Conservation (phyloP, 768 basidiomycete genomes). For the Russula dissimulans region DNA sequence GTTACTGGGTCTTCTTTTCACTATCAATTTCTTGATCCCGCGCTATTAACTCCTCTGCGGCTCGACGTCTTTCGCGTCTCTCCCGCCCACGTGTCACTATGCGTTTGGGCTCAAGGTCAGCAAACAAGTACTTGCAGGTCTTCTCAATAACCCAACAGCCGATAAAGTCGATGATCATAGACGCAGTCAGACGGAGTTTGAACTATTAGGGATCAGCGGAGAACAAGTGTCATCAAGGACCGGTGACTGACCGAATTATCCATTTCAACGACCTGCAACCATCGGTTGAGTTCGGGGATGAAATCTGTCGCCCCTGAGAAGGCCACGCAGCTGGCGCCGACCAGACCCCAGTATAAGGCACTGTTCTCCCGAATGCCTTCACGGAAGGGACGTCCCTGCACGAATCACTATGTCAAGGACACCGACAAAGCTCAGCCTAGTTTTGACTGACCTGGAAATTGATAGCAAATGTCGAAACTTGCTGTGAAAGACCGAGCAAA, state of each 20-base stretch:
- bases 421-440: background rate
- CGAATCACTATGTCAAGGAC: background rate
- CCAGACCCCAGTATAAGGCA: slow-evolving; percentile 86
- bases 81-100: slow-evolving; percentile 82
- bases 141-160: slow-evolving; percentile 84
- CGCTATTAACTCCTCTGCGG: slow-evolving; percentile 30
- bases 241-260: slow-evolving; percentile 45
- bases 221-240: background rate
- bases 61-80: slow-evolving; percentile 55
- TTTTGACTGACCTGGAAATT: slow-evolving; percentile 71
- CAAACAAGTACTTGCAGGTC: slow-evolving; percentile 78
- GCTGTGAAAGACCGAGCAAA: slow-evolving; percentile 89
- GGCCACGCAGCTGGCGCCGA: slow-evolving; percentile 84
- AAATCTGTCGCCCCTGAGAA: slow-evolving; percentile 92
- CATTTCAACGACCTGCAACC: slow-evolving; percentile 98
- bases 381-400: slow-evolving; percentile 89
- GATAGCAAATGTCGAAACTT: slow-evolving; percentile 97
- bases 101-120: slow-evolving; percentile 74
- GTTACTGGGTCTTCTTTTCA: slow-evolving; percentile 31
- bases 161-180: slow-evolving; percentile 83
- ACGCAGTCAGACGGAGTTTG: slow-evolving; percentile 61
- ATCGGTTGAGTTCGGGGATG: slow-evolving; percentile 88
- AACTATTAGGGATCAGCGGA: slow-evolving; percentile 47
- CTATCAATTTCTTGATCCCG: slow-evolving; percentile 16
- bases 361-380: slow-evolving; percentile 96